phyloP scores from a whole-genome alignment of 2,329 filamentous ascomycete genomes.

The Ophiosphaerella herpotricha region DNA sequence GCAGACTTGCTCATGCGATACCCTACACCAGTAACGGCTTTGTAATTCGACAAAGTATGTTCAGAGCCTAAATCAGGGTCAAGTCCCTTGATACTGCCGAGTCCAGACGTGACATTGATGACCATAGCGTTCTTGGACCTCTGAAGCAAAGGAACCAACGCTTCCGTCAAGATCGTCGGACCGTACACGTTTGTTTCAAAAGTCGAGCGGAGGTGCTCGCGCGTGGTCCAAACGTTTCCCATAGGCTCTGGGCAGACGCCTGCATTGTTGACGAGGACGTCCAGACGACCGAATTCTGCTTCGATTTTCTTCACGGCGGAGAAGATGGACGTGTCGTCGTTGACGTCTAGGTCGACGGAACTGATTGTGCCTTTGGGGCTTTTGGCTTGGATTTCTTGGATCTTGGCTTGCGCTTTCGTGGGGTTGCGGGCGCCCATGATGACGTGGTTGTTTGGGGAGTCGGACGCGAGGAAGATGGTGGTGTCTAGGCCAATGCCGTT shows the following conservation, averaged over 20 bases:
- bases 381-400: conserved; percentile 33
- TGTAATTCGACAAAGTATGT: background rate
- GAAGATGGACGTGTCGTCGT: conserved; percentile 39
- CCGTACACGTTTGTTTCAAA: conserved; percentile 48
- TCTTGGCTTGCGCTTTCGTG: conserved; percentile 37
- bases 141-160: conserved; percentile 41
- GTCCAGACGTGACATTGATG: conserved; percentile 43
- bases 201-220: conserved; percentile 21
- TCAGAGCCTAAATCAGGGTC: background rate
- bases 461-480: conserved; percentile 30
- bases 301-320: conserved; percentile 39
- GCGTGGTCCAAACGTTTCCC: conserved; percentile 13
- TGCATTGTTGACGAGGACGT: conserved; percentile 87
- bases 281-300: conserved; percentile 55
- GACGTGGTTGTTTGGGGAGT: conserved; percentile 40
- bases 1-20: conserved; percentile 46
- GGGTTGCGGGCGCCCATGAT: conserved; percentile 41
- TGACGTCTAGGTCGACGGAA: conserved; percentile 44
- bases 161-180: conserved; percentile 37
- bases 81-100: conserved; percentile 38
- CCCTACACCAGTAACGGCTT: conserved; percentile 7
- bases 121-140: conserved; percentile 33
- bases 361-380: conserved; percentile 37
- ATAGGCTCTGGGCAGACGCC: conserved; percentile 53
- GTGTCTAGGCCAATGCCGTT: conserved; percentile 45